Evolutionary conservation across 1,284 basidiomycete species (phyloP), one percentile per base, ranked within the genome.

Genomic region (Ceratobasidium papillatum): DNA sequence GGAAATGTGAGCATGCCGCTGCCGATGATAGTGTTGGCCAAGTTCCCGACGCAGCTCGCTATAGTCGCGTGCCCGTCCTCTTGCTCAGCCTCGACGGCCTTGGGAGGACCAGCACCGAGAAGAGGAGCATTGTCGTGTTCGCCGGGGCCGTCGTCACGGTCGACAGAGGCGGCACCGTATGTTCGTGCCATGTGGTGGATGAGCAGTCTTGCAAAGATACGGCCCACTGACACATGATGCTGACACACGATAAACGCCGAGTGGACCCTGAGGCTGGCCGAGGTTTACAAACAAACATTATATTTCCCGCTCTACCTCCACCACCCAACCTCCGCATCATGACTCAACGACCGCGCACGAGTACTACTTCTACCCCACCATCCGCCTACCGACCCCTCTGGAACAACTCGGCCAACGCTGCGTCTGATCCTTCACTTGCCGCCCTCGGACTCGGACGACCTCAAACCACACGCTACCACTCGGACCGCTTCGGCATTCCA

Each of bases 1-100:
- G 92, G 92, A 79, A 94, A 94, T 4, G 92, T 92, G 25, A 94
- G 86, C 92, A 94, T 94, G 43, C 93, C 94, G 75, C 92, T 94
- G 17, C 94, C 94, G 79, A 96, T 92, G 79, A 95, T 94, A 0
- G 94, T 96, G 79, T 96, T 94, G 58, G 89, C 85, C 69, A 95
- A 84, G 79, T 96, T 96, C 77, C 91, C 89, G 64, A 92, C 85
- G 75, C 87, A 89, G 77, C 91, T 92, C 30, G 85, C 78, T 38
- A 94, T 81, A 56, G 83, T 87, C 32, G 91, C 92, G 81, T 89
- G 87, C 0, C 92, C 92, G 49, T 92, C 90, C 56, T 68, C 65
- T n/a, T 14, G 56, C 32, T 59, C 56, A 2, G 56, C 65, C n/a
- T 54, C 65, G 19, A 38, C 65, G n/a, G 36, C 25, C 65, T 68